Conservation (phyloP, 352 stramenopile genomes). For the Globisporangium barbulae region DNA sequence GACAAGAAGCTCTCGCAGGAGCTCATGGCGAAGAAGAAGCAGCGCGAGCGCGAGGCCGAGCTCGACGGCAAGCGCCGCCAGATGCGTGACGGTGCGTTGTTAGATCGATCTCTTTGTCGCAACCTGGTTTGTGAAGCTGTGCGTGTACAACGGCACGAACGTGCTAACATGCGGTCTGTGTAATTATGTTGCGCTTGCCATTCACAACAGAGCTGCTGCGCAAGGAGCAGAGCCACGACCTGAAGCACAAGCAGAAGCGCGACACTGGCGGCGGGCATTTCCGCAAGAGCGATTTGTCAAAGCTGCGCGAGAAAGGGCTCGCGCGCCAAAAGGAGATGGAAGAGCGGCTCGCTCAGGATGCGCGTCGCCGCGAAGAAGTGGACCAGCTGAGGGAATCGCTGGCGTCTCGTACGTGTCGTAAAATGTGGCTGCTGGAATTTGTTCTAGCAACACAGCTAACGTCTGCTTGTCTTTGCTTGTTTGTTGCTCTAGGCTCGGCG, state of each 20-base stretch:
- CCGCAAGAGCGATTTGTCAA: conserved; percentile 45
- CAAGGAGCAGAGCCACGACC: conserved; percentile 52
- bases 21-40: conserved; percentile 57
- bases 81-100: conserved; percentile 55
- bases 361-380: conserved; percentile 34
- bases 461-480: background rate
- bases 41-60: conserved; percentile 59
- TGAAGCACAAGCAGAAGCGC: conserved; percentile 28
- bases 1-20: conserved; percentile 73
- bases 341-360: conserved; percentile 40
- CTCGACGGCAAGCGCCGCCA: conserved; percentile 52
- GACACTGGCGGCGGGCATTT: conserved; percentile 19
- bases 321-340: conserved; percentile 55
- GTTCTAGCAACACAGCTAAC: background rate
- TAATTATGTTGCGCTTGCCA: background rate
- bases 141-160: no score
- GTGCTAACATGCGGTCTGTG: background rate
- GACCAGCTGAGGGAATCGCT: conserved; percentile 24
- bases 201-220: conserved; percentile 45
- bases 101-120: no score
- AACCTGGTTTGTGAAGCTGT: no score
- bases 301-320: conserved; percentile 48
- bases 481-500: conserved; percentile 12
- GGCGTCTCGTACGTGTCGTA: background rate
- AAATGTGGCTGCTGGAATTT: background rate